These are phyloP conservation scores for Euphrasia confusa DNA, from an alignment of 257 asterid species.

Conservation along the genomic window DNA sequence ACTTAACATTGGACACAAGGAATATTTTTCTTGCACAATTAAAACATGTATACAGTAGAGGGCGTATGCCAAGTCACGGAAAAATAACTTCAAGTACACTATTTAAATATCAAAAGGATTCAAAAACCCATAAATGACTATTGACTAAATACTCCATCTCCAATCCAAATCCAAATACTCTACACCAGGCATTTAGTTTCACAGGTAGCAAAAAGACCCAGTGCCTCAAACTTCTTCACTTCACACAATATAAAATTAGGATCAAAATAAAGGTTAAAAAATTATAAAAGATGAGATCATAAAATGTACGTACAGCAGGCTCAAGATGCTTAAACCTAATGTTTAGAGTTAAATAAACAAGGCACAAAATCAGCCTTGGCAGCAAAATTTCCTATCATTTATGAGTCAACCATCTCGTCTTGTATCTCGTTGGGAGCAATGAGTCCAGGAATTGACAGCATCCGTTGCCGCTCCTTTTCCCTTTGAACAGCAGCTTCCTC, in stretches of 20 bases:
- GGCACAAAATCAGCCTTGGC: slow-evolving; percentile 28
- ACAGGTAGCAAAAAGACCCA: slow-evolving; percentile 29
- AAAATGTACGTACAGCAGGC: slow-evolving; percentile 15
- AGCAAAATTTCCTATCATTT: slow-evolving; percentile 22
- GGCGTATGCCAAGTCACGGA: too few relatives aligned
- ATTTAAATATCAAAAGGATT: slow-evolving; percentile 23
- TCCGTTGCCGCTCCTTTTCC: slow-evolving; percentile 76
- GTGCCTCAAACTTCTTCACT: slow-evolving; percentile 29
- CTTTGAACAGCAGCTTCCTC: slow-evolving; percentile 92
- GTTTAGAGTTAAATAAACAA: slow-evolving; percentile 17
- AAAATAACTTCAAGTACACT: not conserved
- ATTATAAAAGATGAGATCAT: slow-evolving; percentile 14
- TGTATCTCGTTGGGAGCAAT: slow-evolving; percentile 89
- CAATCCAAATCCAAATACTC: slow-evolving; percentile 48
- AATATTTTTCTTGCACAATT: too few relatives aligned
- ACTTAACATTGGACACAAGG: too few relatives aligned
- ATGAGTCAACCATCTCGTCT: slow-evolving; percentile 88
- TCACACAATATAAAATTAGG: slow-evolving; percentile 27
- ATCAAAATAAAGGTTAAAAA: slow-evolving; percentile 23
- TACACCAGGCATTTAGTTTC: slow-evolving; percentile 40
- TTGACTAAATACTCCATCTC: slow-evolving; percentile 29
- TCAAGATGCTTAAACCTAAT: slow-evolving; percentile 30
- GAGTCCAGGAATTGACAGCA: slow-evolving; percentile 87
- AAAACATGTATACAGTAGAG: too few relatives aligned
- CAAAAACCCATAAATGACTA: slow-evolving; percentile 26